These are phyloP conservation scores for Aureobasidium sp. DNA, from an alignment of 2,329 filamentous ascomycete species.

Conservation along the genomic window DNA sequence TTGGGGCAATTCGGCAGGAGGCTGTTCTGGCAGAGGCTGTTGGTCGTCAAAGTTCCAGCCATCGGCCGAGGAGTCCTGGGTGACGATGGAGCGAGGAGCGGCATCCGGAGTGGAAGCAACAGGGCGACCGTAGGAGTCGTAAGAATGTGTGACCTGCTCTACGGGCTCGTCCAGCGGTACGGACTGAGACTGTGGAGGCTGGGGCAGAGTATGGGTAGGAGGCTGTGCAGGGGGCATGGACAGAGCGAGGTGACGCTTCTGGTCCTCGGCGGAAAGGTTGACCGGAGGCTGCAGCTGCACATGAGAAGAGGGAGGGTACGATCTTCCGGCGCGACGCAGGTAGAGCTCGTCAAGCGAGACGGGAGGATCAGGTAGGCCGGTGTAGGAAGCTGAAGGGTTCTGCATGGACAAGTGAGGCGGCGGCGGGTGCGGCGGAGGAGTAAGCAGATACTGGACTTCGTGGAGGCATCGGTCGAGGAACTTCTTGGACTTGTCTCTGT, in stretches of 20 bases:
- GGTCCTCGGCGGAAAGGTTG: slow-evolving; percentile 38
- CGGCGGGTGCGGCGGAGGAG: slow-evolving; percentile 53
- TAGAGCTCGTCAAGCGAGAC: slow-evolving; percentile 52
- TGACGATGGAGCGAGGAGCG: slow-evolving; percentile 29
- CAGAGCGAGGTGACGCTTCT: slow-evolving; percentile 49
- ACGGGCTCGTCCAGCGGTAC: slow-evolving; percentile 44
- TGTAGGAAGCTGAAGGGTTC: slow-evolving; percentile 23
- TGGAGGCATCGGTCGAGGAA: slow-evolving; percentile 59
- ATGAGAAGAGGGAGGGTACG: slow-evolving; percentile 25
- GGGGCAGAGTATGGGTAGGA: slow-evolving; percentile 22
- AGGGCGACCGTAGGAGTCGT: slow-evolving; percentile 49
- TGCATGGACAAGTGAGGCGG: slow-evolving; percentile 38
- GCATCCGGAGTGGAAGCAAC: slow-evolving; percentile 37
- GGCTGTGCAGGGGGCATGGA: slow-evolving; percentile 24
- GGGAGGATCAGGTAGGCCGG: slow-evolving; percentile 40
- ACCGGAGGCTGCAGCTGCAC: slow-evolving; percentile 23
- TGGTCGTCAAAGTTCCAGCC: slow-evolving; percentile 91
- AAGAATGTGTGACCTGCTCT: slow-evolving; percentile 50
- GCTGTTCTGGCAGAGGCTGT: slow-evolving; percentile 48
- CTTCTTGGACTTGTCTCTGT: slow-evolving; percentile 53
- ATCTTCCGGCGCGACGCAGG: slow-evolving; percentile 46
- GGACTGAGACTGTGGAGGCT: slow-evolving; percentile 18
- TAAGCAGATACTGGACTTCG: slow-evolving; percentile 59
- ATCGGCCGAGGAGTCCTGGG: slow-evolving; percentile 47
- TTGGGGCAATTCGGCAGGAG: slow-evolving; percentile 43